A percentile compares a stretch with the other conserved stretches of the same genome.
Conservation (phyloP, 352 stramenopile species). For the Globisporangium yorkense region DNA sequence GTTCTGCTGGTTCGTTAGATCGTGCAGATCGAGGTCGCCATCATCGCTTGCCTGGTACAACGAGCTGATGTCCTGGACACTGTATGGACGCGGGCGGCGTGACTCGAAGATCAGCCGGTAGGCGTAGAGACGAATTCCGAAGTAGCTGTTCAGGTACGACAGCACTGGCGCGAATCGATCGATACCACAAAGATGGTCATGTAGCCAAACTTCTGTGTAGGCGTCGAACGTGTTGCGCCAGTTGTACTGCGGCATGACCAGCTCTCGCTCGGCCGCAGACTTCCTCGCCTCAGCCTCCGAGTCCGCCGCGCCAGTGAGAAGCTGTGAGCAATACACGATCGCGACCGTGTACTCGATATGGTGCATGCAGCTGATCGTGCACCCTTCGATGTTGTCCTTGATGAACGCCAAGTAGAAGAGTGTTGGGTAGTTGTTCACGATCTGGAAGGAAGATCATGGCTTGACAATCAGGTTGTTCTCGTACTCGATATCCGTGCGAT, state of each 20-base stretch:
- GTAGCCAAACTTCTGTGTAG: constrained; percentile 91
- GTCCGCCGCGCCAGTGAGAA: constrained; percentile 37
- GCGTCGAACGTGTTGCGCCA: constrained; percentile 88
- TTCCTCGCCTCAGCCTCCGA: constrained; percentile 13
- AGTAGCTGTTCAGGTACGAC: constrained; percentile 90
- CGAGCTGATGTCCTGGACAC: constrained; percentile 86
- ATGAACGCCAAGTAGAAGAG: constrained; percentile 94
- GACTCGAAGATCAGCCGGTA: constrained; percentile 82
- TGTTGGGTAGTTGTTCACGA: constrained; percentile 93
- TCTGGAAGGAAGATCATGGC: constrained; percentile 90
- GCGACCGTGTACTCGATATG: constrained; percentile 89
- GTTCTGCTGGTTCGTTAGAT: constrained; percentile 18
- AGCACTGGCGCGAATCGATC: constrained; percentile 91
- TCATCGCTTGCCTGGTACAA: constrained; percentile 89
- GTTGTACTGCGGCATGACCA: constrained; percentile 79
- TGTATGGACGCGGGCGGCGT: constrained; percentile 68
- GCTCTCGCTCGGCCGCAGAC: constrained; percentile 57
- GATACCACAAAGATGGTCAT: constrained; percentile 89
- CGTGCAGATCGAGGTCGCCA: constrained; percentile 88
- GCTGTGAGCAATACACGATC: constrained; percentile 87
- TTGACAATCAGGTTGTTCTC: constrained; percentile 93
- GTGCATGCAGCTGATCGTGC: constrained; percentile 74
- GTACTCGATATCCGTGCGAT: constrained; percentile 85
- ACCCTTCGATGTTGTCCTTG: constrained; percentile 75
- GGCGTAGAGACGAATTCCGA: constrained; percentile 89